phyloP scores from a whole-genome alignment of 495 filamentous ascomycete genomes.

The Astrothelium subdiscretum region DNA sequence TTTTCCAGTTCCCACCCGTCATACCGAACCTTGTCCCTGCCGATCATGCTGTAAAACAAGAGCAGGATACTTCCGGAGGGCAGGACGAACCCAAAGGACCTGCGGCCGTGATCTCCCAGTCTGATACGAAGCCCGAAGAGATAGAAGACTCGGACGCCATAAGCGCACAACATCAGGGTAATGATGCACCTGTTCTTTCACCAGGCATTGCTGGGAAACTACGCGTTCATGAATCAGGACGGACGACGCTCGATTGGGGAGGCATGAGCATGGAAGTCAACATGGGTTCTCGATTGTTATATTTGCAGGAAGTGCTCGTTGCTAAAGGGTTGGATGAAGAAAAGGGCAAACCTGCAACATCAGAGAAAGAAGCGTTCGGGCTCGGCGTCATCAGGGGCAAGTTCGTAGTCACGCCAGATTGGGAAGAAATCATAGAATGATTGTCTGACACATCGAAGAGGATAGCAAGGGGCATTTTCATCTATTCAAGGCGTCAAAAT shows the following conservation, averaged over 20 bases:
- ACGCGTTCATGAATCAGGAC: slow-evolving; percentile 47
- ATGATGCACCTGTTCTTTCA: slow-evolving; percentile 16
- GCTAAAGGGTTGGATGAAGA: slow-evolving; percentile 2
- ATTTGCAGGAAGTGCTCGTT: slow-evolving; percentile 24
- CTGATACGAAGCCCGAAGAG: slow-evolving; percentile 11
- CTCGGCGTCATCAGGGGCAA: slow-evolving; percentile 42
- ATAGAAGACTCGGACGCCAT: slow-evolving; percentile 8
- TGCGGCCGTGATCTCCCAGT: not conserved
- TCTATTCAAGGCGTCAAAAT: too few species aligned
- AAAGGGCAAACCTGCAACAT: not conserved
- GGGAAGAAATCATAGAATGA: slow-evolving; percentile 26
- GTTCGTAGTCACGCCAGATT: slow-evolving; percentile 45
- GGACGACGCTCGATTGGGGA: slow-evolving; percentile 50
- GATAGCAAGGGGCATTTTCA: too few species aligned
- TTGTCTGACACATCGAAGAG: not conserved
- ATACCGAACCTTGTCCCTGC: slow-evolving; percentile 37
- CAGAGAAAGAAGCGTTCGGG: slow-evolving; percentile 18
- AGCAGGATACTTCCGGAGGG: slow-evolving; percentile 7
- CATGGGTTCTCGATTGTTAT: slow-evolving; percentile 18
- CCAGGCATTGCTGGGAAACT: slow-evolving; percentile 46
- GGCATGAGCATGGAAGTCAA: slow-evolving; percentile 37
- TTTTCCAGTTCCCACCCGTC: slow-evolving; percentile 55
- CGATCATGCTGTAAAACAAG: slow-evolving; percentile 27
- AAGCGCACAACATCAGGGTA: slow-evolving; percentile 1
- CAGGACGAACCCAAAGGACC: not conserved